These are phyloP conservation scores for Silene vulgaris DNA, from an alignment of 179 eudicot species.

Conservation along the genomic window DNA sequence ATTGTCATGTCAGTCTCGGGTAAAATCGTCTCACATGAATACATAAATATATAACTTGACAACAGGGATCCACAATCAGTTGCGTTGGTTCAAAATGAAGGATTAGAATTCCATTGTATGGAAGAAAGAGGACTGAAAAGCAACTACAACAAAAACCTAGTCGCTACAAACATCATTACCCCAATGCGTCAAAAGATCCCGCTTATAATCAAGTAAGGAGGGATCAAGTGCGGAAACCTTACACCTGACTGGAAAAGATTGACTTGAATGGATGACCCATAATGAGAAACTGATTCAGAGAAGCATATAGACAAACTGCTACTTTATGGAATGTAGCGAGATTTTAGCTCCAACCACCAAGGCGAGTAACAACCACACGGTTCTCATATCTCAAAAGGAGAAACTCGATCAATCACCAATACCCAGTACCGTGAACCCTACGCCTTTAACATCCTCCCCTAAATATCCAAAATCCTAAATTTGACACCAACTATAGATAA, in stretches of 20 bases:
- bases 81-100: neutral
- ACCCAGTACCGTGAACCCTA: neutral
- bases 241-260: neutral
- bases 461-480: neutral
- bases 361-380: neutral
- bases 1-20: no score
- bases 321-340: neutral
- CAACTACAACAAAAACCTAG: neutral
- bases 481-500: neutral
- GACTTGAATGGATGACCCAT: neutral
- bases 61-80: no score
- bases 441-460: neutral
- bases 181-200: no score
- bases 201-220: neutral
- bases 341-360: neutral
- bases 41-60: no score
- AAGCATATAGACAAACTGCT: neutral
- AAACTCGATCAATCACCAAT: neutral
- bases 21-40: no score
- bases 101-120: neutral
- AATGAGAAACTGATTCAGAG: neutral
- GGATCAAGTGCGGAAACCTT: neutral
- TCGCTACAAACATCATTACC: no score
- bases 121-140: neutral
- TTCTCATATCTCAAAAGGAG: neutral